A percentile compares a stretch with the other conserved stretches of the same genome.
Evolutionary conservation across 345 rosid species (phyloP).

Genomic region (Kandelia obovata): DNA sequence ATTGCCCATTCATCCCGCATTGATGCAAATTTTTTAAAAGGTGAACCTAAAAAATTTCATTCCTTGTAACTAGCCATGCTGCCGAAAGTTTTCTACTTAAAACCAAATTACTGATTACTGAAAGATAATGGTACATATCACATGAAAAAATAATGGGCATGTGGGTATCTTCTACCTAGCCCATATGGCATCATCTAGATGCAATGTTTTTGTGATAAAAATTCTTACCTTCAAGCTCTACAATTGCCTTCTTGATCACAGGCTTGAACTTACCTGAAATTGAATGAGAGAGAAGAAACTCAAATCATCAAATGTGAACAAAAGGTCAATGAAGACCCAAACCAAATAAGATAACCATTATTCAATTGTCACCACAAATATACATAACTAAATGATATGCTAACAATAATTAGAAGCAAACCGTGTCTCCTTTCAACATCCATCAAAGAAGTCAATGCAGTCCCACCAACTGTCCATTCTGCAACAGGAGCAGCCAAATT

Average conservation of each 20-base stretch:
- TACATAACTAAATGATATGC: not conserved
- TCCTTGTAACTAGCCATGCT: not conserved
- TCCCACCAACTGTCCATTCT: conserved; percentile 92
- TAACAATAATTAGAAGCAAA: conserved; percentile 13
- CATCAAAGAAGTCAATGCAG: conserved; percentile 87
- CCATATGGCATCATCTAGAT: too few species aligned
- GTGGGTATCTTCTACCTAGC: too few species aligned
- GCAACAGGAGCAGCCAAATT: conserved; percentile 84
- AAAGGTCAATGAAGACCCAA: not conserved
- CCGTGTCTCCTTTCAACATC: conserved; percentile 99
- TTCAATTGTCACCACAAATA: not conserved
- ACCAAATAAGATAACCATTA: not conserved
- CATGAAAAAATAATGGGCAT: not conserved
- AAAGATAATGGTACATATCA: not conserved
- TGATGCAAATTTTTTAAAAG: conserved; percentile 73
- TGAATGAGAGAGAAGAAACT: too few species aligned
- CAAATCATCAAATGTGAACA: too few species aligned
- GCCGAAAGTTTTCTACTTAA: not conserved
- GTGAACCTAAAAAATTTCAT: conserved; percentile 60
- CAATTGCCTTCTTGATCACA: conserved; percentile 99
- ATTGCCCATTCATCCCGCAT: conserved; percentile 82
- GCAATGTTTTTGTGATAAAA: not conserved
- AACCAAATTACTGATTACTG: conserved; percentile 1
- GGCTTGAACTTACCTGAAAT: conserved; percentile 86
- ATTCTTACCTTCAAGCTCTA: conserved; percentile 81